Percentiles rank a stretch among this genome's conserved stretches.
phyloP scores from a whole-genome alignment of 495 filamentous ascomycete species.

The Symbiotaphrina buchneri region DNA sequence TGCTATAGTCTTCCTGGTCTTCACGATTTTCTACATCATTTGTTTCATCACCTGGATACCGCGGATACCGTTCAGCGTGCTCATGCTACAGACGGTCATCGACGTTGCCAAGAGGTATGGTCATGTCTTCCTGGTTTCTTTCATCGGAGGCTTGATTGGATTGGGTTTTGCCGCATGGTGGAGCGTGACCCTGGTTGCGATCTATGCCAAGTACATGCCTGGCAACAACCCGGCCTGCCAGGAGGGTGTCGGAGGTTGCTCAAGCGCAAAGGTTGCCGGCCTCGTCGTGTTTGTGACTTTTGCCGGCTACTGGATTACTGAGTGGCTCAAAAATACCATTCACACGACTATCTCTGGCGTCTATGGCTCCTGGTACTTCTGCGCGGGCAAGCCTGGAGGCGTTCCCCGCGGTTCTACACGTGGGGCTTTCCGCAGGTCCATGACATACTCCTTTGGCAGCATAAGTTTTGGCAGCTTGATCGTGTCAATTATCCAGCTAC shows the following conservation, averaged over 20 bases:
- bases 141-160: conserved; percentile 52
- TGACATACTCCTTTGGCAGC: conserved; percentile 81
- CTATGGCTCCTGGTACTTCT: conserved; percentile 89
- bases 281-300: conserved; percentile 75
- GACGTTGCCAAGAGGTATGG: conserved; percentile 67
- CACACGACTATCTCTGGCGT: conserved; percentile 74
- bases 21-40: conserved; percentile 58
- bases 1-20: conserved; percentile 68
- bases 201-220: conserved; percentile 70
- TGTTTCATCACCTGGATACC: conserved; percentile 68
- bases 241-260: conserved; percentile 40
- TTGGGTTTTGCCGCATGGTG: conserved; percentile 51
- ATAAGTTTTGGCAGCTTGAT: conserved; percentile 70
- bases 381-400: conserved; percentile 28
- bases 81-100: conserved; percentile 76
- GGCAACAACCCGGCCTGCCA: conserved; percentile 42
- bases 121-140: conserved; percentile 69
- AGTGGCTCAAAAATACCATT: conserved; percentile 81
- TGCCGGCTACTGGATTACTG: conserved; percentile 76
- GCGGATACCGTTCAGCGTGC: conserved; percentile 68
- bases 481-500: conserved; percentile 68
- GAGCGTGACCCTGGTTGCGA: conserved; percentile 30
- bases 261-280: conserved; percentile 54
- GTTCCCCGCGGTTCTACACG: conserved; percentile 57
- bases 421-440: conserved; percentile 49